A percentile compares a stretch with the other conserved stretches of the same genome.
phyloP scores from a whole-genome alignment of 139 green algal genomes.

The Mesostigma viride region DNA sequence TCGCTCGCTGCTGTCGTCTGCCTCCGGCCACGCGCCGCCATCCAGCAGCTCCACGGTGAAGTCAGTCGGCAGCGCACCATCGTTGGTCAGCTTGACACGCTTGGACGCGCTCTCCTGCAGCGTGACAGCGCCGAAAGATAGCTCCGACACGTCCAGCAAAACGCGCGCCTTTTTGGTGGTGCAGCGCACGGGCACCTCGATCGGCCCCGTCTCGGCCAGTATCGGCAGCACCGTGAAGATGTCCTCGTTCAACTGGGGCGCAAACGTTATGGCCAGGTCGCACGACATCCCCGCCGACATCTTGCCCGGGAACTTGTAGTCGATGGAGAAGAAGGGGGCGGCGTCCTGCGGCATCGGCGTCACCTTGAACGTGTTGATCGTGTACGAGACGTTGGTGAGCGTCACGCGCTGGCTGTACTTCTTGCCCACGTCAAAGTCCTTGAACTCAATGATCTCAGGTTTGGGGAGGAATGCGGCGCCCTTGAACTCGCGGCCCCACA shows the following conservation, averaged over 20 bases:
- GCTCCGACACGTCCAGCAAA: neutral
- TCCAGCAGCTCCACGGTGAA: constrained; percentile 2
- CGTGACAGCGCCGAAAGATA: constrained; percentile 10
- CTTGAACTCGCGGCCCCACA: constrained; percentile 13
- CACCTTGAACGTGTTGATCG: constrained; percentile 17
- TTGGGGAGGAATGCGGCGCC: constrained; percentile 16
- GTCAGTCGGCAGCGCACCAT: neutral
- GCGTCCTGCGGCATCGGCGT: neutral
- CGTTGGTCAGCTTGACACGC: constrained; percentile 7
- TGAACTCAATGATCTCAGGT: constrained; percentile 11
- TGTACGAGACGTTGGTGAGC: constrained; percentile 29
- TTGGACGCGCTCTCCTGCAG: neutral
- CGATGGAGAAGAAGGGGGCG: constrained; percentile 11
- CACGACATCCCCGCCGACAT: constrained; percentile 20
- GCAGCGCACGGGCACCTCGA: constrained; percentile 13
- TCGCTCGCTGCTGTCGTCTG: neutral
- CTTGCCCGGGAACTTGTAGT: constrained; percentile 18
- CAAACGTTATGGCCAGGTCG: constrained; percentile 10
- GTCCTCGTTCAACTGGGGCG: constrained; percentile 16
- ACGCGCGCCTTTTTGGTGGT: neutral
- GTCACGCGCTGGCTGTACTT: constrained; percentile 11
- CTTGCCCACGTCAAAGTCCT: constrained; percentile 21
- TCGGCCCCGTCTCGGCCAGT: constrained; percentile 14
- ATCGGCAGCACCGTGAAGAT: constrained; percentile 13
- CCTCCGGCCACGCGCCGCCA: neutral